These are phyloP conservation scores for Corchorus olitorius DNA, from an alignment of 345 rosid genomes.

Conservation along the genomic window DNA sequence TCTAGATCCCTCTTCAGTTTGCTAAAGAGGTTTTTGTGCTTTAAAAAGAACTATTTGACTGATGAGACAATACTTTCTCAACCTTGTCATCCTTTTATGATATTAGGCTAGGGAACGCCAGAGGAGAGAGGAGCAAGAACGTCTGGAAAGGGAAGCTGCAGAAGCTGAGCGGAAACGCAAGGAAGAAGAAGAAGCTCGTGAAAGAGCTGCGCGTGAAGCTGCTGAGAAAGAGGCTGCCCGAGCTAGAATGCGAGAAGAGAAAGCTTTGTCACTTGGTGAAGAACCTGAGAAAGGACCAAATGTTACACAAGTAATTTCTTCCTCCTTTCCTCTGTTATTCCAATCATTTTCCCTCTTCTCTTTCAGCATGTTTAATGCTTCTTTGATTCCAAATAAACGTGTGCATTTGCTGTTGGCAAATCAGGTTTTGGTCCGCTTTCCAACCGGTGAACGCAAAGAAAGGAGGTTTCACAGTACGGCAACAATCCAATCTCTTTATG, in stretches of 20 bases:
- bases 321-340: not conserved
- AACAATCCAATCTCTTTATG: constrained; percentile 66
- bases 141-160: constrained; percentile 82
- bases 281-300: constrained; percentile 93
- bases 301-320: constrained; percentile 74
- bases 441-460: constrained; percentile 91
- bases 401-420: constrained; percentile 4
- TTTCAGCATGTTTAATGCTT: not conserved
- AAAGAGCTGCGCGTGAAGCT: constrained; percentile 82
- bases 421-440: constrained; percentile 91
- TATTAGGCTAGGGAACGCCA: constrained; percentile 84
- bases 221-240: constrained; percentile 82
- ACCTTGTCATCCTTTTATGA: not conserved
- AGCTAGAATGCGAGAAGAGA: constrained; percentile 81
- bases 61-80: constrained; percentile 1
- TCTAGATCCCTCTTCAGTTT: not conserved
- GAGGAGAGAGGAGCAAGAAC: constrained; percentile 85
- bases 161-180: constrained; percentile 84
- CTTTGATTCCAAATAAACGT: not conserved
- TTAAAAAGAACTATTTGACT: not conserved
- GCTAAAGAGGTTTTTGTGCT: not conserved
- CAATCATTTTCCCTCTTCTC: not conserved
- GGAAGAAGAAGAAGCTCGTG: constrained; percentile 91
- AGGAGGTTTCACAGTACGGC: constrained; percentile 72
- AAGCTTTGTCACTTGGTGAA: constrained; percentile 76